A percentile compares a stretch with the other conserved stretches of the same genome.
phyloP scores from a whole-genome alignment of 2,329 filamentous ascomycete genomes.

The Chrysosporium keratinophilum region DNA sequence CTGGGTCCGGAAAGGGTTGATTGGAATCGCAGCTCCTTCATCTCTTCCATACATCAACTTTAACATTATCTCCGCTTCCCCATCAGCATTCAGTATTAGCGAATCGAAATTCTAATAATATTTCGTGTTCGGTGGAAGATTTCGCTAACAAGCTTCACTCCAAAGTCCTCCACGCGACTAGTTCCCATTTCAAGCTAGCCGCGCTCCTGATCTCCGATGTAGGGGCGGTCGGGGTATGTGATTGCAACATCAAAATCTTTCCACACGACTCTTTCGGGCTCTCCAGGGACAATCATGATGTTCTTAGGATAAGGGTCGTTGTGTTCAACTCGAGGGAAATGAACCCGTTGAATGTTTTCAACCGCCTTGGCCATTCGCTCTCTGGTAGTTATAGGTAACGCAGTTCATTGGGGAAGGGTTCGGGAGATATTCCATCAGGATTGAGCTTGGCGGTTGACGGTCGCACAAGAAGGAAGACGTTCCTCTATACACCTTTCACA shows the following conservation, averaged over 20 bases:
- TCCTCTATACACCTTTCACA: too few species aligned
- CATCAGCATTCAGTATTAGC: too few species aligned
- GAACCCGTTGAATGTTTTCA: slow-evolving; percentile 13
- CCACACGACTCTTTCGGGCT: slow-evolving; percentile 15
- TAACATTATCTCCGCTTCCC: too few species aligned
- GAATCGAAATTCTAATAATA: slow-evolving; percentile 9
- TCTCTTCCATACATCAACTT: too few species aligned
- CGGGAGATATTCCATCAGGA: slow-evolving; percentile 16
- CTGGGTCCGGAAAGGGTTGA: too few species aligned
- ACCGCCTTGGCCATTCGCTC: slow-evolving; percentile 14
- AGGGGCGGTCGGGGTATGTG: slow-evolving; percentile 13
- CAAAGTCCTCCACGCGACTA: slow-evolving; percentile 9
- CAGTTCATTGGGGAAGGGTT: slow-evolving; percentile 15
- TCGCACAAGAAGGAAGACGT: too few species aligned
- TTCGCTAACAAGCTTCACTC: slow-evolving; percentile 13
- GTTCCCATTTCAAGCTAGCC: slow-evolving; percentile 13
- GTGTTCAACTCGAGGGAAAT: slow-evolving; percentile 16
- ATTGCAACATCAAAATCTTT: slow-evolving; percentile 18
- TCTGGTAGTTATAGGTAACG: slow-evolving; percentile 13
- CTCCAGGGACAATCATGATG: slow-evolving; percentile 14
- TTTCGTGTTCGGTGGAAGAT: slow-evolving; percentile 16
- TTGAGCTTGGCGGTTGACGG: slow-evolving; percentile 6
- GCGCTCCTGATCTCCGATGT: slow-evolving; percentile 13
- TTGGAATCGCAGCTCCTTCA: too few species aligned
- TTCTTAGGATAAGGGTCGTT: slow-evolving; percentile 18